Evolutionary conservation across 805 yeast species (phyloP), one percentile per base, ranked within the genome.

Genomic region (Martiniozyma abietophila): DNA sequence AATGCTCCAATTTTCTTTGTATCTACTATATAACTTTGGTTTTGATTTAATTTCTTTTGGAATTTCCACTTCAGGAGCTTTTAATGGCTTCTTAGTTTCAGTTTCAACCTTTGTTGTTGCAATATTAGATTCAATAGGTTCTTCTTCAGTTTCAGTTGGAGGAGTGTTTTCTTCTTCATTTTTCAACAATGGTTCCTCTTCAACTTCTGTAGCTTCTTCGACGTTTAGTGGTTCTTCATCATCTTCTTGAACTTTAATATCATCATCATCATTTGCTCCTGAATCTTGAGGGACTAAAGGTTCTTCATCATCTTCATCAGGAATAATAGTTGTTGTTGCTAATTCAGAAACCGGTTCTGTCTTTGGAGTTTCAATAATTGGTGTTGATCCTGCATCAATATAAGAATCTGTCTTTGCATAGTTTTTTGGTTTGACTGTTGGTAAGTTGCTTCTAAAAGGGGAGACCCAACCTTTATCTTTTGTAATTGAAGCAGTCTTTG

Each of bases 11-110:
- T 71, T 63, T 36, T 64, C 74, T 41, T 65, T 56, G 56, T 71
- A 72, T 32, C 68, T 60, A 40, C 53, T 53, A 42, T 69, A 57
- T 51, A 72, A 51, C 26, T 60, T 58, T 20, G 79, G 79, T 23
- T 40, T 35, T 14, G 61, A 20, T 52, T 49, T 27, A 42, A 41
- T 60, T 22, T 62, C 32, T 41, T 61, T 65, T 43, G 62, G 56
- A 39, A 61, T 62, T 35, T 53, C 62, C 10, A 21, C 36, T 17
- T 27, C 31, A 6, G 44, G 44, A 6, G 36, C 35, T 12, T 25
- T 38, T 5, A 18, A 34, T 14, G 32, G 28, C 8, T 19, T 37
- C 10, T 10, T 36, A n/a, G 26, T 24, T 25, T 26, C 41, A 23
- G 25, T 36, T 11, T 34, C 37, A 18, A 25, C 36, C 14, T 26